A percentile compares a stretch with the other conserved stretches of the same genome.
Evolutionary conservation across 2,329 filamentous ascomycete species (phyloP).

Genomic region (Xylaria sp.): DNA sequence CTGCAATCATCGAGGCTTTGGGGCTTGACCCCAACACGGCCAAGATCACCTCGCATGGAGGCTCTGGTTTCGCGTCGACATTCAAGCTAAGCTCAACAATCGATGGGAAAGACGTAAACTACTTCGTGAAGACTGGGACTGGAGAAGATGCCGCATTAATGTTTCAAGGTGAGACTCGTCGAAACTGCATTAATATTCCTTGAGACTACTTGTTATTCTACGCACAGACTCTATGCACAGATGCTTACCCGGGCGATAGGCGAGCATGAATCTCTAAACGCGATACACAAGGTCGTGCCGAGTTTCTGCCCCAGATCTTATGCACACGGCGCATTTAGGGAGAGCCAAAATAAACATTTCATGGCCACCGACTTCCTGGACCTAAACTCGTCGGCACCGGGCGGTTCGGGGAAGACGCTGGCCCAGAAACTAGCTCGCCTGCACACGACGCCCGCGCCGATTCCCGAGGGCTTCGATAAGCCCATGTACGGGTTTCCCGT

Average conservation of each 20-base stretch:
- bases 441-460: conserved; percentile 79
- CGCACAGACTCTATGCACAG: not conserved
- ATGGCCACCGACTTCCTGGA: conserved; percentile 85
- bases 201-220: not conserved
- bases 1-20: conserved; percentile 71
- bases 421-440: conserved; percentile 82
- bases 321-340: conserved; percentile 72
- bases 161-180: conserved; percentile 69
- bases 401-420: conserved; percentile 66
- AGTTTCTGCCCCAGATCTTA: conserved; percentile 80
- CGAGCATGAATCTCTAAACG: conserved; percentile 85
- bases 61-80: conserved; percentile 76
- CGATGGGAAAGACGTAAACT: conserved; percentile 64
- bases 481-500: conserved; percentile 86
- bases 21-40: conserved; percentile 65
- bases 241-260: conserved; percentile 59
- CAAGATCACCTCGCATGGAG: conserved; percentile 69
- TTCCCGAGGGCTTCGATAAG: conserved; percentile 65
- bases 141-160: conserved; percentile 71
- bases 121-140: conserved; percentile 78
- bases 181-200: not conserved
- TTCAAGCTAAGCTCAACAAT: conserved; percentile 64
- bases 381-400: conserved; percentile 59
- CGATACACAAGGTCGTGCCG: conserved; percentile 78
- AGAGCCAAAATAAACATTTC: conserved; percentile 64